These are phyloP conservation scores for Claviceps sp. DNA, from an alignment of 2,329 filamentous ascomycete genomes.

Conservation along the genomic window DNA sequence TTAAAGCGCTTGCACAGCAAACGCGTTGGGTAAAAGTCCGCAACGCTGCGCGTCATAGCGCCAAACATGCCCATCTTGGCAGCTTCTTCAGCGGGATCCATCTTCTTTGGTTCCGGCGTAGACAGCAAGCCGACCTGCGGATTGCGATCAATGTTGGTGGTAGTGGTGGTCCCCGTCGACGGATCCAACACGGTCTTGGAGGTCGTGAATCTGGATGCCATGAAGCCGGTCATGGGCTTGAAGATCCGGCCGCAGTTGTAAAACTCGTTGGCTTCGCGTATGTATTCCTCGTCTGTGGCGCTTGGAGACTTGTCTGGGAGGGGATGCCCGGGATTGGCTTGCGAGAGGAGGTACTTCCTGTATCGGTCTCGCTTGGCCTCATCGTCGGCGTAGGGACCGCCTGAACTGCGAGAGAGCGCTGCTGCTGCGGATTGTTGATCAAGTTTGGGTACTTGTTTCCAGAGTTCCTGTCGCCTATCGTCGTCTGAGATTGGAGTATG, in stretches of 20 bases:
- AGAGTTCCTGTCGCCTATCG: conserved; percentile 44
- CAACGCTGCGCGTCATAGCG: conserved; percentile 59
- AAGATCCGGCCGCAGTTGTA: conserved; percentile 55
- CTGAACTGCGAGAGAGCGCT: conserved; percentile 50
- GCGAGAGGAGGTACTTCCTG: conserved; percentile 64
- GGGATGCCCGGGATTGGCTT: conserved; percentile 33
- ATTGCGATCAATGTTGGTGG: conserved; percentile 4
- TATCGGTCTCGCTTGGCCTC: conserved; percentile 70
- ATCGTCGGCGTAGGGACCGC: conserved; percentile 72
- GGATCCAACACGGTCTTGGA: conserved; percentile 33
- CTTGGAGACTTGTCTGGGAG: conserved; percentile 35
- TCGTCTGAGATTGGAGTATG: conserved; percentile 47
- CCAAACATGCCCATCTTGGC: conserved; percentile 91
- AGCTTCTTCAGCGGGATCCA: conserved; percentile 70
- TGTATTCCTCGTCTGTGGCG: conserved; percentile 56
- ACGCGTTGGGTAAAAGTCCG: conserved; percentile 66
- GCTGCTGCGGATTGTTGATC: conserved; percentile 55
- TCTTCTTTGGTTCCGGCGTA: conserved; percentile 19
- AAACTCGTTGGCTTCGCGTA: conserved; percentile 69
- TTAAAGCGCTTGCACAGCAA: conserved; percentile 92
- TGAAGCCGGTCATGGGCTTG: conserved; percentile 79
- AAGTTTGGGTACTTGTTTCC: conserved; percentile 47
- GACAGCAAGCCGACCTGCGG: conserved; percentile 14
- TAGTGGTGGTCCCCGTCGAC: conserved; percentile 6
- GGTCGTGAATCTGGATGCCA: conserved; percentile 87